Evolutionary conservation across 345 rosid species (phyloP).

Genomic region (Pelargonium nanum): DNA sequence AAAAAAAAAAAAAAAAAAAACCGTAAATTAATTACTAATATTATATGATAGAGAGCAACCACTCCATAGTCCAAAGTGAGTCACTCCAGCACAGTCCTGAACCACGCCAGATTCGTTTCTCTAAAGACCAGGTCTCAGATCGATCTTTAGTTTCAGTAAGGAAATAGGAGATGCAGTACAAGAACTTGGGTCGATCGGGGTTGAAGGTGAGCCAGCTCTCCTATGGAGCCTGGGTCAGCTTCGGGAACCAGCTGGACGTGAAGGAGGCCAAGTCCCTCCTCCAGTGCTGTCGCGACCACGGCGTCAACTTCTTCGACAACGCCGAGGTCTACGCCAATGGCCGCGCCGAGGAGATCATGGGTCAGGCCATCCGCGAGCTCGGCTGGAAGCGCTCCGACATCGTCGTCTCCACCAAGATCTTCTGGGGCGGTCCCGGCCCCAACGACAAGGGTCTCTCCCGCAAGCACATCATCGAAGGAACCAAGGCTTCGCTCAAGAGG

Average conservation of each 20-base stretch:
- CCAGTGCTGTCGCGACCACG: constrained; percentile 81
- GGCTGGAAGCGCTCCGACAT: constrained; percentile 95
- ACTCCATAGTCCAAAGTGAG: too few relatives aligned
- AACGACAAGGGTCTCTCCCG: constrained; percentile 86
- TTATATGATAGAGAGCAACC: too few relatives aligned
- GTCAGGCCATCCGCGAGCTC: constrained; percentile 91
- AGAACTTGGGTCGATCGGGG: constrained; percentile 79
- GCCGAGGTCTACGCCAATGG: constrained; percentile 98
- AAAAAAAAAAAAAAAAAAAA: too few relatives aligned
- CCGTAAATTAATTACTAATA: too few relatives aligned
- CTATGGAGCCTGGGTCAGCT: constrained; percentile 89
- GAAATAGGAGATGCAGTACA: constrained; percentile 96
- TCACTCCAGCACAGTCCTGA: too few relatives aligned
- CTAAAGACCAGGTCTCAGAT: too few relatives aligned
- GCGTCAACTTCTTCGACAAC: constrained; percentile 98
- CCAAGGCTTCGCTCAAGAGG: constrained; percentile 81
- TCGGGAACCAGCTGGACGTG: constrained; percentile 94
- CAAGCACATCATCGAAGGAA: constrained; percentile 89
- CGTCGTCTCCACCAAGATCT: constrained; percentile 90
- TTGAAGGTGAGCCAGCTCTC: constrained; percentile 87
- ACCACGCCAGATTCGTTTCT: too few relatives aligned
- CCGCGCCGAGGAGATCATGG: constrained; percentile 98
- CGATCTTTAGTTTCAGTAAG: too few relatives aligned
- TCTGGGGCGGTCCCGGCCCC: constrained; percentile 98
- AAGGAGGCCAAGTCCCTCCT: constrained; percentile 88